phyloP scores from a whole-genome alignment of 2,329 filamentous ascomycete genomes.

The Salinomyces thailandicus region DNA sequence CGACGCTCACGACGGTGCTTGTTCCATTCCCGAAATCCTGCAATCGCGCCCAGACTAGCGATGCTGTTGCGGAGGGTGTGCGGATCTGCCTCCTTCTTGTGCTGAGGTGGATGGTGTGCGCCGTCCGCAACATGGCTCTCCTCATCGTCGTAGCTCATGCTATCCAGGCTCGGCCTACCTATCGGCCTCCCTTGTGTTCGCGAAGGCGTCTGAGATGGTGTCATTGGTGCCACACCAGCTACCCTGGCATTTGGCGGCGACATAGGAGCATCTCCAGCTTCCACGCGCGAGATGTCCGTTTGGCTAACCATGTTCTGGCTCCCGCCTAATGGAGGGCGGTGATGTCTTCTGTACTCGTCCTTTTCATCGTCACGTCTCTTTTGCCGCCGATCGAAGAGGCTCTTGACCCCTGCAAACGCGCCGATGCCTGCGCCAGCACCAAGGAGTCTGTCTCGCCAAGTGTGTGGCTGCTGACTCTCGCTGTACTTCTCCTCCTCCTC shows the following conservation, averaged over 20 bases:
- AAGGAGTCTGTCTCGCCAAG: conserved; percentile 37
- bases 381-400: conserved; percentile 49
- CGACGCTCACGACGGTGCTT: conserved; percentile 45
- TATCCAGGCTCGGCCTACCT: conserved; percentile 26
- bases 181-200: conserved; percentile 29
- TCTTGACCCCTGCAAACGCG: conserved; percentile 26
- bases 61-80: conserved; percentile 37
- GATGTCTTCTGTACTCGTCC: conserved; percentile 37
- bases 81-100: conserved; percentile 9
- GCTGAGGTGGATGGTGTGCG: conserved; percentile 9
- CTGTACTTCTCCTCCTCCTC: conserved; percentile 38
- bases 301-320: conserved; percentile 36
- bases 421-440: conserved; percentile 38
- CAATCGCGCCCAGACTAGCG: conserved; percentile 31
- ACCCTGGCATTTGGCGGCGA: conserved; percentile 32
- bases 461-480: conserved; percentile 19
- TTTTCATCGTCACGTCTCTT: conserved; percentile 42
- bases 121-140: conserved; percentile 9
- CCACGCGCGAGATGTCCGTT: conserved; percentile 38
- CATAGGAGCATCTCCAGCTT: conserved; percentile 44
- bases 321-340: conserved; percentile 35
- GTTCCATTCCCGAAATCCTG: conserved; percentile 31
- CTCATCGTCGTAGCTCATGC: conserved; percentile 29
- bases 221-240: conserved; percentile 16
- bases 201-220: conserved; percentile 29